Evolutionary conservation across 176 grass and related monocot genomes (phyloP), one percentile per base, ranked within the genome.

Genomic region (Phragmites australis): DNA sequence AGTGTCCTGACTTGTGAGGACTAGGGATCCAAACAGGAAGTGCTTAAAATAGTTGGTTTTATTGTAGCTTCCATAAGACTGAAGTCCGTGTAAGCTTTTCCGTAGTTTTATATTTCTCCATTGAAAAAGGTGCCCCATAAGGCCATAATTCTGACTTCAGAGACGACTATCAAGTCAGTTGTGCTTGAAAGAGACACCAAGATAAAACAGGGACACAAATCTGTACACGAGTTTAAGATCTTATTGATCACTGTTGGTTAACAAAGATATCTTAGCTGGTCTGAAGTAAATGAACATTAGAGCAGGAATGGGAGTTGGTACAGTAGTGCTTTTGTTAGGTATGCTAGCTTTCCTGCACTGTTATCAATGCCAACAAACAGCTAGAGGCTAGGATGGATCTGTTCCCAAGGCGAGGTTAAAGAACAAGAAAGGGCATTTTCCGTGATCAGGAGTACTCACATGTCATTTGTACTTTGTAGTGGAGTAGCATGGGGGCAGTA

Each of bases 301-400:
- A 72, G 21, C 49, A 34, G 22, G 77, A 75, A 15, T 66, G 10
- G 27, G 23, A 40, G 54, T 81, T 41, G 77, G 51, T 47, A 60
- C 21, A 60, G 31, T 42, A 86, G 51, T 59, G 30, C 61, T 76
- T 76, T 60, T 51, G 22, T 61, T 81, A 6, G 61, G 51, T 69
- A 18, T 25, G 49, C 48, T 47, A 45, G 59, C 49, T 73, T 73
- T 86, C 49, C 48, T 80, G 39, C 59, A 74, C 62, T 34, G 14
- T 48, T 44, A 87, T 61, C 61, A 76, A 76, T 56, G 51, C 16
- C n/a, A 39, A 41, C 50, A 68, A 65, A 66, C 48, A 16, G n/a
- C 23, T 6, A 26, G 37, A 55, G 49, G 48, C 15, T 56, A 45
- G 25, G 9, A 65, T 19, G 76, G 25, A 13, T n/a, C 41, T 73